Evolutionary conservation across 2,329 filamentous ascomycete genomes (phyloP).

Genomic region (Graphiopsis chlorocephala): DNA sequence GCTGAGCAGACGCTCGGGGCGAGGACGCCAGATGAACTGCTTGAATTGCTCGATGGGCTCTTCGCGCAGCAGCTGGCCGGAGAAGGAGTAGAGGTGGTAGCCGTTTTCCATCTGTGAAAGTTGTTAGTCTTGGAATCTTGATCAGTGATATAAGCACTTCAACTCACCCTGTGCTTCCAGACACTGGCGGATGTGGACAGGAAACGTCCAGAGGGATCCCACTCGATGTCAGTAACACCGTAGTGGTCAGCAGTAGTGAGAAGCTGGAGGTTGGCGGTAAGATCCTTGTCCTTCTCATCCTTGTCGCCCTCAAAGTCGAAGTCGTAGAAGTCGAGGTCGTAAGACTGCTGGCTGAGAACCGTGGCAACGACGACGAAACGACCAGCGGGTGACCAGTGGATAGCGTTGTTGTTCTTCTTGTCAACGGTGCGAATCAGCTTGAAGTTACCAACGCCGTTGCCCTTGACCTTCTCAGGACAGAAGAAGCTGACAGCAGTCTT

Average conservation of each 20-base stretch:
- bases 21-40: constrained; percentile 92
- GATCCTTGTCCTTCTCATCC: constrained; percentile 85
- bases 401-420: constrained; percentile 99
- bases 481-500: constrained; percentile 97
- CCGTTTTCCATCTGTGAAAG: constrained; percentile 88
- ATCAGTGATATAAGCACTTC: background rate
- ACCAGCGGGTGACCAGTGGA: constrained; percentile 97
- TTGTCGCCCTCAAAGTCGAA: constrained; percentile 98
- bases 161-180: constrained; percentile 90
- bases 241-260: constrained; percentile 96
- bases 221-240: constrained; percentile 94
- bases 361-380: constrained; percentile 94
- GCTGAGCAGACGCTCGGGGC: constrained; percentile 82
- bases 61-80: constrained; percentile 82
- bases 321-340: constrained; percentile 96
- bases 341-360: constrained; percentile 87
- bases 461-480: constrained; percentile 93
- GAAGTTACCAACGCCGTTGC: constrained; percentile 79
- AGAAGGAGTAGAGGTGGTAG: constrained; percentile 97
- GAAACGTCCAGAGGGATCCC: constrained; percentile 94
- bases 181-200: constrained; percentile 89
- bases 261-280: constrained; percentile 89
- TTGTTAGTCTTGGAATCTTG: constrained; percentile 16
- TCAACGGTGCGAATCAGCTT: constrained; percentile 92
- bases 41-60: constrained; percentile 96